Conservation (phyloP, 1,284 basidiomycete species). For the Ceratobasidium sp. region DNA sequence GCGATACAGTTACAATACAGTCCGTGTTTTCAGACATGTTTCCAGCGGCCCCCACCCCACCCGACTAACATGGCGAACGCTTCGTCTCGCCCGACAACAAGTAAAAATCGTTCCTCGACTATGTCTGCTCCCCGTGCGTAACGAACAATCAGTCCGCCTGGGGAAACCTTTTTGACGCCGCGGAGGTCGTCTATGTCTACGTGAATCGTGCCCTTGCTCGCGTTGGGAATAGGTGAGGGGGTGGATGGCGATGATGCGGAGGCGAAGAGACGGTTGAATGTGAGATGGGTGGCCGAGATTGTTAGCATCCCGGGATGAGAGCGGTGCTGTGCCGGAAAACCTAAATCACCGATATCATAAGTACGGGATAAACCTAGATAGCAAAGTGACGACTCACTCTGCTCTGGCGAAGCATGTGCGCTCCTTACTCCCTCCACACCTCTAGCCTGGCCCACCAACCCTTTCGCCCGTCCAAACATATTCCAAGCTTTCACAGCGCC, state of each 20-base stretch:
- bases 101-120: slow-evolving; percentile 67
- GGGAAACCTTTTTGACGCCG: slow-evolving; percentile 67
- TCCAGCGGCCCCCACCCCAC: slow-evolving; percentile 56
- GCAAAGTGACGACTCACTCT: slow-evolving; percentile 11
- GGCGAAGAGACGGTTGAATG: slow-evolving; percentile 59
- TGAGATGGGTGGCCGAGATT: slow-evolving; percentile 65
- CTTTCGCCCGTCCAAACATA: slow-evolving; percentile 24
- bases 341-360: slow-evolving; percentile 56
- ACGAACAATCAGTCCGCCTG: slow-evolving; percentile 19
- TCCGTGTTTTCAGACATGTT: slow-evolving; percentile 44
- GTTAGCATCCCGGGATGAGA: slow-evolving; percentile 72
- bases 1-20: not conserved
- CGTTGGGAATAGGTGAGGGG: slow-evolving; percentile 58
- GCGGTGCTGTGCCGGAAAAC: slow-evolving; percentile 71
- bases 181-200: slow-evolving; percentile 66
- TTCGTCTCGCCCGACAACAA: slow-evolving; percentile 73
- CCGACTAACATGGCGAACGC: slow-evolving; percentile 76
- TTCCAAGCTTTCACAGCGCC: slow-evolving; percentile 39
- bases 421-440: slow-evolving; percentile 8
- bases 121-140: slow-evolving; percentile 13
- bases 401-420: slow-evolving; percentile 16
- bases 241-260: not conserved
- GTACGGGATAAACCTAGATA: not conserved
- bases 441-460: slow-evolving; percentile 15
- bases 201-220: slow-evolving; percentile 60